phyloP scores from a whole-genome alignment of 2,329 filamentous ascomycete species.

The Zymoseptoria pseudotritici region DNA sequence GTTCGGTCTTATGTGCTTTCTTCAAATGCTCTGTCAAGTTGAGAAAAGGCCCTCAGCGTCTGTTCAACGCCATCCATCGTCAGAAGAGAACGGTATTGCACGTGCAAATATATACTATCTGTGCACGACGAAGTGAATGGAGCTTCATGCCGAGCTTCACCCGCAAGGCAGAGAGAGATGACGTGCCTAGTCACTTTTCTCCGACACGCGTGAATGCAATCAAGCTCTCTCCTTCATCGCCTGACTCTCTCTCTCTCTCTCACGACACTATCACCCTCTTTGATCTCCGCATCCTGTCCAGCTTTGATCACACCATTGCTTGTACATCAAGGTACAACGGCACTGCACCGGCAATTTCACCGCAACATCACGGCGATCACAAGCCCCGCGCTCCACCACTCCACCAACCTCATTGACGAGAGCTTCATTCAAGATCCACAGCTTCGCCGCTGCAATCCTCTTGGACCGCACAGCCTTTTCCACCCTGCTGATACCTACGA shows the following conservation, averaged over 20 bases:
- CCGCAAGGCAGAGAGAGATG: neutral
- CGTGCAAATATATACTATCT: too few relatives aligned
- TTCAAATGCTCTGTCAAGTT: too few relatives aligned
- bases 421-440: neutral
- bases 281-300: neutral
- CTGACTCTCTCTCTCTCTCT: neutral
- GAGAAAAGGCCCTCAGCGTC: too few relatives aligned
- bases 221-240: neutral
- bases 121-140: neutral
- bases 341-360: neutral
- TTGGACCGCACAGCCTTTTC: neutral
- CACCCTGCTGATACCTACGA: neutral
- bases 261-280: neutral
- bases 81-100: too few relatives aligned
- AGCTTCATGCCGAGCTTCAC: neutral
- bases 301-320: neutral
- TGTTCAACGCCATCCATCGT: too few relatives aligned
- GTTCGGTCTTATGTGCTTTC: too few relatives aligned
- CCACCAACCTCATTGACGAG: neutral
- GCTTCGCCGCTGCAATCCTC: neutral
- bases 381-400: neutral
- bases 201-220: neutral
- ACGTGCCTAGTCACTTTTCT: neutral
- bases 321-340: neutral
- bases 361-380: neutral